Percentiles rank a stretch among this genome's conserved stretches.
These are phyloP conservation scores for Cymbopogon flexuosus DNA, from an alignment of 202 grass and related monocot species.

Conservation along the genomic window DNA sequence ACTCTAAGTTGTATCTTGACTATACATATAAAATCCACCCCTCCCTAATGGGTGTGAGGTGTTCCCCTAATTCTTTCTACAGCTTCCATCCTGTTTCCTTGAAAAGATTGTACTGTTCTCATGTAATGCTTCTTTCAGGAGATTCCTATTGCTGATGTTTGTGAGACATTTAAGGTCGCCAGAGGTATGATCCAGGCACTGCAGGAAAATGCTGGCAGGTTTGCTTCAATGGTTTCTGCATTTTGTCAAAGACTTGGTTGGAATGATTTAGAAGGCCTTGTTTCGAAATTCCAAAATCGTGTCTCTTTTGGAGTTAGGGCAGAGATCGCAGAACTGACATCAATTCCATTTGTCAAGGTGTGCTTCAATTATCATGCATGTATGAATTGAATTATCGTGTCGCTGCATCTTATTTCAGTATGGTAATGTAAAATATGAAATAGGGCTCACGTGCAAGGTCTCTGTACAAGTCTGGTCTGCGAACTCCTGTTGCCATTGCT, in stretches of 20 bases:
- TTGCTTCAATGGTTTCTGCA: constrained; percentile 90
- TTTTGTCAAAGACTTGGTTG: constrained; percentile 96
- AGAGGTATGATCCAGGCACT: constrained; percentile 85
- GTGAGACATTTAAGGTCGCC: constrained; percentile 88
- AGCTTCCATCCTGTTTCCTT: not conserved
- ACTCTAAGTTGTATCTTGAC: too few relatives aligned
- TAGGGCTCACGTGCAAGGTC: constrained; percentile 89
- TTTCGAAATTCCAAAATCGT: constrained; percentile 95
- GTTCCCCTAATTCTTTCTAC: too few relatives aligned
- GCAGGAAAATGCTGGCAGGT: constrained; percentile 98
- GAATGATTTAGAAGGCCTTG: constrained; percentile 88
- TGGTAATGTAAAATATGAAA: constrained; percentile 26
- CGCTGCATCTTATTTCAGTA: constrained; percentile 26
- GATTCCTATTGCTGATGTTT: constrained; percentile 81
- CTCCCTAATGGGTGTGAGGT: too few relatives aligned
- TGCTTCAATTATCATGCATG: constrained; percentile 11
- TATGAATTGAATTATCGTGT: constrained; percentile 19
- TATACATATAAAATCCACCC: too few relatives aligned
- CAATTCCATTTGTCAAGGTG: constrained; percentile 91
- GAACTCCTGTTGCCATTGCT: constrained; percentile 76
- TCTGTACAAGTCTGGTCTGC: constrained; percentile 80
- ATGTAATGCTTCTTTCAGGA: constrained; percentile 53
- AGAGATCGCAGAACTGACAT: constrained; percentile 84
- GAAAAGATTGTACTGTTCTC: not conserved
- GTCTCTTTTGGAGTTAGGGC: constrained; percentile 96